Evolutionary conservation across 139 green algal species (phyloP).

Genomic region (Astrephomene gubernaculifera): DNA sequence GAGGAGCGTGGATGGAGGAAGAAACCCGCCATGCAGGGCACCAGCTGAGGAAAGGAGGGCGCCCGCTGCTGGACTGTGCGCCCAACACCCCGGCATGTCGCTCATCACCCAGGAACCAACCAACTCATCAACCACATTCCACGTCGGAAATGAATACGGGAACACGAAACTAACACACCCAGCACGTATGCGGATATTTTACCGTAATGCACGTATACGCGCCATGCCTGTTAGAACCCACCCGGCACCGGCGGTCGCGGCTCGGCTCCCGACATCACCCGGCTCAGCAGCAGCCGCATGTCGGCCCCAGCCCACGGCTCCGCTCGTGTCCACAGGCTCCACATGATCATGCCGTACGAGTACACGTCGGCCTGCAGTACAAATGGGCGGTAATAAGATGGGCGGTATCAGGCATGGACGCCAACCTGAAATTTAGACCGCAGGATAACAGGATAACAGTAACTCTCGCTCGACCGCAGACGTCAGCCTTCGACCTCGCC

Average conservation of each 20-base stretch:
- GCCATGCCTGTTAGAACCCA: neutral
- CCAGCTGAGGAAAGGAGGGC: neutral
- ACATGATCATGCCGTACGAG: slow-evolving; percentile 72
- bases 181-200: no score
- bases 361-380: slow-evolving; percentile 61
- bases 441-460: neutral
- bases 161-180: no score
- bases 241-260: slow-evolving; percentile 49
- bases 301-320: slow-evolving; percentile 32
- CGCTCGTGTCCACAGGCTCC: slow-evolving; percentile 44
- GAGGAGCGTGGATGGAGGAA: neutral
- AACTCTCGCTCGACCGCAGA: neutral
- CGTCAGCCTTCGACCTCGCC: neutral
- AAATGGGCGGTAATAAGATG: neutral
- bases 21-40: neutral
- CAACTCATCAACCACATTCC: neutral
- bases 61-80: neutral
- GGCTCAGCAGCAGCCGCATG: neutral
- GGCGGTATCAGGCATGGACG: neutral
- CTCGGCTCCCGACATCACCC: slow-evolving; percentile 21
- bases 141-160: no score
- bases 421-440: neutral
- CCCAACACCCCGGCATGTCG: neutral
- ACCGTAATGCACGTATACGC: neutral
- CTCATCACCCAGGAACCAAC: neutral